phyloP scores from a whole-genome alignment of 2,329 filamentous ascomycete species.

The Echinosphaeria canescens region DNA sequence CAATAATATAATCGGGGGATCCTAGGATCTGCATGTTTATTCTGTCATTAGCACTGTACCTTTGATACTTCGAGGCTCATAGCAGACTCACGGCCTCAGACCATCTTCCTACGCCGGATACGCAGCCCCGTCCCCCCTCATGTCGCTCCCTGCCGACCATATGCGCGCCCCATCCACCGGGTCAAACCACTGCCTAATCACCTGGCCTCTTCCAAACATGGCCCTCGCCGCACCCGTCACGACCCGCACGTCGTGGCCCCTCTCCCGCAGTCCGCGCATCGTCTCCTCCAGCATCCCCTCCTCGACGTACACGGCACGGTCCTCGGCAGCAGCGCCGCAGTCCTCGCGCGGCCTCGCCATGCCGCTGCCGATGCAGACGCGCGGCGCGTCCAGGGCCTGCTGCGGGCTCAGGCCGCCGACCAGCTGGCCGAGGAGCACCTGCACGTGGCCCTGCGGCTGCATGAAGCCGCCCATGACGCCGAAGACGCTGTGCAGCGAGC shows the following conservation, averaged over 20 bases:
- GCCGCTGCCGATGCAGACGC: slow-evolving; percentile 69
- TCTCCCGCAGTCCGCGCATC: slow-evolving; percentile 37
- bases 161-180: slow-evolving; percentile 42
- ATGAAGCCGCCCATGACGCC: slow-evolving; percentile 98
- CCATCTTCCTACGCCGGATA: slow-evolving; percentile 26
- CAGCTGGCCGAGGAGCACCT: slow-evolving; percentile 78
- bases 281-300: slow-evolving; percentile 56
- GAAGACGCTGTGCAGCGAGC: slow-evolving; percentile 63
- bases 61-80: background rate
- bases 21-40: too few species aligned
- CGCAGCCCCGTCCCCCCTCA: slow-evolving; percentile 59
- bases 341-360: slow-evolving; percentile 38
- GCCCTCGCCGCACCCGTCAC: slow-evolving; percentile 41
- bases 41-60: slow-evolving; percentile 2
- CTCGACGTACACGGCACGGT: slow-evolving; percentile 55
- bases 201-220: slow-evolving; percentile 70
- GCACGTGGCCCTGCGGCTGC: slow-evolving; percentile 93
- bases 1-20: too few species aligned
- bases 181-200: slow-evolving; percentile 62
- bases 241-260: slow-evolving; percentile 57
- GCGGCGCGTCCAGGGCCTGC: slow-evolving; percentile 71
- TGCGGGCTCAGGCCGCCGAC: slow-evolving; percentile 68
- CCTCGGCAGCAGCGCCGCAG: too few species aligned
- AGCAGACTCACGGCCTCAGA: background rate
- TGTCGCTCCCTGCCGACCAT: slow-evolving; percentile 80